Conservation (phyloP, 2,329 filamentous ascomycete genomes). For the Trichoderma citrinoviride region DNA sequence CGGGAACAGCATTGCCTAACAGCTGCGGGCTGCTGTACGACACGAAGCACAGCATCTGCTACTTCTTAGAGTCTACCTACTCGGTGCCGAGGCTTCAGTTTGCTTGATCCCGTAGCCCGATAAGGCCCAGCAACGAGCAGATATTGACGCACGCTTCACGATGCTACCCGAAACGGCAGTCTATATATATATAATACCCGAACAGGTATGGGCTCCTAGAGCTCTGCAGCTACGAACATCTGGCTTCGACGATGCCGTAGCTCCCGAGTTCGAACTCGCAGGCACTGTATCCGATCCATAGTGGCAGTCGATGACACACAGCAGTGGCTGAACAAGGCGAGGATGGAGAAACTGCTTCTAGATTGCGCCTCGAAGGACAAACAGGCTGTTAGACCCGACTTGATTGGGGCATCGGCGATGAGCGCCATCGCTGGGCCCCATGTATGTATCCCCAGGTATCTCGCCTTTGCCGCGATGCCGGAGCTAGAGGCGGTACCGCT, state of each 20-base stretch:
- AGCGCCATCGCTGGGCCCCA: neutral
- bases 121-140: no score
- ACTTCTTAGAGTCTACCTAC: no score
- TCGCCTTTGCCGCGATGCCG: neutral
- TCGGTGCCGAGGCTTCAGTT: no score
- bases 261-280: neutral
- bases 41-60: no score
- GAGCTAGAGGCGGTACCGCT: neutral
- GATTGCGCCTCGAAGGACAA: conserved; percentile 15
- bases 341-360: conserved; percentile 11
- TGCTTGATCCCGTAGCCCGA: no score
- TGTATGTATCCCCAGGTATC: neutral
- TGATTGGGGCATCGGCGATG: neutral
- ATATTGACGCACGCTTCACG: neutral
- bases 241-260: neutral
- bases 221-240: neutral
- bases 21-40: neutral
- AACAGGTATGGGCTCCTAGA: neutral
- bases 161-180: neutral
- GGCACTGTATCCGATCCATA: neutral
- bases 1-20: neutral
- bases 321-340: neutral
- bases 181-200: no score
- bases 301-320: neutral
- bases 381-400: neutral